A percentile compares a stretch with the other conserved stretches of the same genome.
Conservation (phyloP, 2,329 filamentous ascomycete genomes). For the Metarhizium album region DNA sequence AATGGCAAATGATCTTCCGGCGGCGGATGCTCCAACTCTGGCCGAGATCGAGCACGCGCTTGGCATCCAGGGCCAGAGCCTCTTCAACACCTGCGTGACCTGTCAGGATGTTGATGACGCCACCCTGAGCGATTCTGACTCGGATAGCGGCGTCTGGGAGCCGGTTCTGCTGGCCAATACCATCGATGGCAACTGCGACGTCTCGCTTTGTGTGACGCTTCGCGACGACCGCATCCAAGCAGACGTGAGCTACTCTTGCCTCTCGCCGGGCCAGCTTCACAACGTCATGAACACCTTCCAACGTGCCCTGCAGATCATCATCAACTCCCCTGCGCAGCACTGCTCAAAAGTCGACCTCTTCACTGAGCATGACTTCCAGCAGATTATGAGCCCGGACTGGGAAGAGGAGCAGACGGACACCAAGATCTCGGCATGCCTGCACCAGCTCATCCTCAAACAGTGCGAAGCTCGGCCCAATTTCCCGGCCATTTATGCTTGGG, state of each 20-base stretch:
- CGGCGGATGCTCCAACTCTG: conserved; percentile 34
- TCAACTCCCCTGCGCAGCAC: conserved; percentile 28
- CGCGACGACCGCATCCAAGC: conserved; percentile 28
- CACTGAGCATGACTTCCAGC: conserved; percentile 42
- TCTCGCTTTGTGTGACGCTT: conserved; percentile 35
- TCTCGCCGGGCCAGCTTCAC: conserved; percentile 31
- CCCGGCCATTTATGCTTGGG: conserved; percentile 32
- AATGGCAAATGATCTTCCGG: conserved; percentile 9
- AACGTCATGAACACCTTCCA: conserved; percentile 44
- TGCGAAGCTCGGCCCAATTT: conserved; percentile 27
- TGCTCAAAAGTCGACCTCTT: conserved; percentile 41
- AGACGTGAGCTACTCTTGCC: conserved; percentile 33
- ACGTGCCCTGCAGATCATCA: conserved; percentile 35
- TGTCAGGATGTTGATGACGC: conserved; percentile 29
- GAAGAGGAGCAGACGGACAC: conserved; percentile 27
- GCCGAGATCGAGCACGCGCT: conserved; percentile 36
- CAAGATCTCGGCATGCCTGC: conserved; percentile 30
- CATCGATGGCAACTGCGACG: conserved; percentile 28
- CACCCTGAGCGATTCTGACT: conserved; percentile 9
- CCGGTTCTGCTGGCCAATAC: conserved; percentile 7
- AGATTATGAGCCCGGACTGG: conserved; percentile 42
- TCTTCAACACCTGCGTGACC: conserved; percentile 42
- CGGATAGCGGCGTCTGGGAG: conserved; percentile 7
- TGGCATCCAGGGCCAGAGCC: conserved; percentile 26
- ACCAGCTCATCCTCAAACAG: conserved; percentile 33